Base-by-base conservation (phyloP, 2,329 filamentous ascomycete genomes). In the Aspergillus tamarii region DNA sequence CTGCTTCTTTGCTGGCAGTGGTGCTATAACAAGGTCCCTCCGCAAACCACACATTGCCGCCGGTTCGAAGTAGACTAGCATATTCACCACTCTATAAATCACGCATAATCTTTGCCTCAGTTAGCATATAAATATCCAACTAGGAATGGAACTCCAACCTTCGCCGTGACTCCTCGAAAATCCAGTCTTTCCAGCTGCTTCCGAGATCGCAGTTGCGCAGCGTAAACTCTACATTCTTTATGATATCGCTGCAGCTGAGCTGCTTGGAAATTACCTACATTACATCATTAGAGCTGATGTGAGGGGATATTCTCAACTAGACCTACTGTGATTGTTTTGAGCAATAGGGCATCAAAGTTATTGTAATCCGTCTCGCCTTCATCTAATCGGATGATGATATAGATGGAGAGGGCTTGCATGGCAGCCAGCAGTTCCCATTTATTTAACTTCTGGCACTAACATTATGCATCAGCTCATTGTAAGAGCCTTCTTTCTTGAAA, bases 321-420 rank as follows among this genome's bases (percentile, higher is more conserved):
- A 28, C 55, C 12, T 32, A 57, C 55, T 12, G 39, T 57, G 3
- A 57, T 39, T 2, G 55, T n/a, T 14, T n/a, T 30, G 7, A 57
- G 55, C 11, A 83, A 61, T 9, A 81, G 61, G 55, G 64, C 67
- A 64, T 84, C 81, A 45, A 78, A 64, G 54, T 82, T 76, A 63
- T 82, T 83, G 34, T 81, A 57, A 1, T 80, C 76, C 1, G 77
- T 82, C 67, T 82, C 78, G 46, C 80, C 80, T 72, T 84, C 81
- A 55, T 79, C 75, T 32, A 83, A 43, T 23, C 80, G 70, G 8
- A 81, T 69, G 6, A 83, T 69, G 39, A 81, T 76, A 64, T 83
- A 83, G 16, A 83, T 77, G 1, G 74, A 75, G 3, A 83, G 70
- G 2, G 82, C 80, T 69, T 83, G 81, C 74, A 82, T 77, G 16